Percentiles rank a stretch among this genome's conserved stretches.
These are phyloP conservation scores for Bifiguratus adelaidae DNA, from an alignment of 192 early-diverging fungal species.

Conservation along the genomic window DNA sequence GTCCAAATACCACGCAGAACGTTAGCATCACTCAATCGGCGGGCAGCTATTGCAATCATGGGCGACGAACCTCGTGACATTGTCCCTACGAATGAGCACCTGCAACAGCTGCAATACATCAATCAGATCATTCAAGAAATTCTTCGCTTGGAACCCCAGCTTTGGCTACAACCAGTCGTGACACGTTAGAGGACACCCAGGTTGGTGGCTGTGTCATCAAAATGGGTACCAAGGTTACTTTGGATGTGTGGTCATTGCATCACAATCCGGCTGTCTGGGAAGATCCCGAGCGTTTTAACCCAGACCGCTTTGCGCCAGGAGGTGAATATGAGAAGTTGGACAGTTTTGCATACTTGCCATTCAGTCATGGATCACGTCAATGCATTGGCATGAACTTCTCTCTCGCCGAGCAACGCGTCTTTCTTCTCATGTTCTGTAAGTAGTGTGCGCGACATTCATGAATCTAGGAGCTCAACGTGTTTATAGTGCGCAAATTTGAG, in stretches of 20 bases:
- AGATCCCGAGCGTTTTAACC: conserved; percentile 7
- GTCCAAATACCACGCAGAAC: no score
- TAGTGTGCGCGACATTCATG: no score
- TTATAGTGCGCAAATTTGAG: conserved; percentile 10
- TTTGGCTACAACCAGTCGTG: neutral
- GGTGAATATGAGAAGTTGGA: conserved; percentile 16
- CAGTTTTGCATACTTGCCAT: conserved; percentile 37
- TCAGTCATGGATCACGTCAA: conserved; percentile 37
- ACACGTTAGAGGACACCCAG: neutral
- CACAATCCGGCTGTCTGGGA: conserved; percentile 4
- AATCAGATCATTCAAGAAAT: conserved; percentile 35
- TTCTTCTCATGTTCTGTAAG: conserved; percentile 32
- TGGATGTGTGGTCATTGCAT: conserved; percentile 5
- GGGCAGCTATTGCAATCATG: conserved; percentile 30
- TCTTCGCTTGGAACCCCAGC: neutral
- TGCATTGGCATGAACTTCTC: conserved; percentile 52
- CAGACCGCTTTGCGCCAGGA: conserved; percentile 3
- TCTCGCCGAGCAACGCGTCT: conserved; percentile 39
- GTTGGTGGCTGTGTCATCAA: neutral
- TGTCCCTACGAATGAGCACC: conserved; percentile 35
- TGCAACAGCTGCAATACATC: conserved; percentile 34
- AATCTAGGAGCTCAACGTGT: no score
- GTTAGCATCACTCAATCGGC: no score
- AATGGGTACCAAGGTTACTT: neutral
- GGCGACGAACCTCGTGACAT: conserved; percentile 35